phyloP scores from a whole-genome alignment of 1,284 basidiomycete species.

The Apiotrichum montevideense region DNA sequence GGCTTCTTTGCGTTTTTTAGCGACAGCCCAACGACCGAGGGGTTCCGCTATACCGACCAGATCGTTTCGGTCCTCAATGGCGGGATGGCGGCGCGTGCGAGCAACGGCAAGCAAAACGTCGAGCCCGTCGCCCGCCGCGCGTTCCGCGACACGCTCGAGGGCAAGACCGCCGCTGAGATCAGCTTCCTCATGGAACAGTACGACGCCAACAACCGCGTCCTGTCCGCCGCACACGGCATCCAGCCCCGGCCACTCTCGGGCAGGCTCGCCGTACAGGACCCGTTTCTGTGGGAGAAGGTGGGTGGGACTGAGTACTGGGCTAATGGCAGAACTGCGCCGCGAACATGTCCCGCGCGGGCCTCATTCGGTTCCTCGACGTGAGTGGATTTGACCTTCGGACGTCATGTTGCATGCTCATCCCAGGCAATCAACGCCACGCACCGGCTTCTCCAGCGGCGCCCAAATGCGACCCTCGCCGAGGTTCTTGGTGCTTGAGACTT shows the following conservation, averaged over 20 bases:
- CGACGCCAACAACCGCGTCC: slow-evolving; percentile 7
- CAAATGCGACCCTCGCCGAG: no score
- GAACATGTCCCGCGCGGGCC: slow-evolving; percentile 9
- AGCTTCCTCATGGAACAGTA: slow-evolving; percentile 1
- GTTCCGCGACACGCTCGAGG: not conserved
- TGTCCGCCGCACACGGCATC: not conserved
- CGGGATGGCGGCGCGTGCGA: slow-evolving; percentile 21
- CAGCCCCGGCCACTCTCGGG: no score
- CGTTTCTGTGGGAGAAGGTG: slow-evolving; percentile 47
- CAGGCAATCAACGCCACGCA: not conserved
- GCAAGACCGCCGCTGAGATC: not conserved
- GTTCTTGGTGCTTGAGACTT: no score
- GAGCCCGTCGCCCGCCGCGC: not conserved
- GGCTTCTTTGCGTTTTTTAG: slow-evolving; percentile 38
- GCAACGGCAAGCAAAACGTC: not conserved
- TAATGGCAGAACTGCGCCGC: slow-evolving; percentile 23
- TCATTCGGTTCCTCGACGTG: slow-evolving; percentile 8
- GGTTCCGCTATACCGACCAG: slow-evolving; percentile 1
- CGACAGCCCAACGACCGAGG: no score
- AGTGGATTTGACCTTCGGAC: not conserved
- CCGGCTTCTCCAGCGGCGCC: not conserved
- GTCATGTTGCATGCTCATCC: not conserved
- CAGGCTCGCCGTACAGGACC: slow-evolving; percentile 43
- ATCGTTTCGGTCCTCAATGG: slow-evolving; percentile 38
- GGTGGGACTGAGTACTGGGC: not conserved